Percentiles rank a stretch among this genome's conserved stretches.
These are phyloP conservation scores for Blastobotrys petasosporus DNA, from an alignment of 1,139 yeast genomes.

Conservation along the genomic window DNA sequence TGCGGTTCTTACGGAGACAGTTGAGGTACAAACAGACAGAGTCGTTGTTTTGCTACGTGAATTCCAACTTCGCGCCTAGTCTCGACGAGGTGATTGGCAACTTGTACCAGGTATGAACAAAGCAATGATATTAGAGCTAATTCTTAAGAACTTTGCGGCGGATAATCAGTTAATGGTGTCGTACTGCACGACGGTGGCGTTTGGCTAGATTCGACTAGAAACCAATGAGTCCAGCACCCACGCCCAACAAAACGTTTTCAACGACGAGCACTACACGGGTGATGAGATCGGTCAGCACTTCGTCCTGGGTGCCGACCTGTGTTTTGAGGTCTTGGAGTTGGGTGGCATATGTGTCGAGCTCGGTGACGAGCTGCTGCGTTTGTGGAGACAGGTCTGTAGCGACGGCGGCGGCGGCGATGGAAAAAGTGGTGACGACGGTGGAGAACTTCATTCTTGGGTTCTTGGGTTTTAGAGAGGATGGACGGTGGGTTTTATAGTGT, in stretches of 20 bases:
- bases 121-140: background rate
- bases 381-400: background rate
- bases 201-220: slow-evolving; percentile 27
- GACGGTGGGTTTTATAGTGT: no score
- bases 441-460: no score
- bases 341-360: background rate
- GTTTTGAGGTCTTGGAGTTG: no score
- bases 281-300: no score
- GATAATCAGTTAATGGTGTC: slow-evolving; percentile 34
- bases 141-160: slow-evolving; percentile 26
- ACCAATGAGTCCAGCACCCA: no score
- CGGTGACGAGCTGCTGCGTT: background rate
- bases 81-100: slow-evolving; percentile 34
- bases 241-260: no score
- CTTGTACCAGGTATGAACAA: slow-evolving; percentile 22
- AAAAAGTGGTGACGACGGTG: no score
- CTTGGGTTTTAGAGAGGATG: no score
- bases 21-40: slow-evolving; percentile 28
- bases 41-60: slow-evolving; percentile 36
- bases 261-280: no score
- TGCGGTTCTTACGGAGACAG: slow-evolving; percentile 34
- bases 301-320: no score
- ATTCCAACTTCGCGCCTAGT: slow-evolving; percentile 38
- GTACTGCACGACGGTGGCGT: slow-evolving; percentile 38
- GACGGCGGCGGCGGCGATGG: no score